These are phyloP conservation scores for Aspergillus panamensis DNA, from an alignment of 495 filamentous ascomycete genomes.

Conservation along the genomic window DNA sequence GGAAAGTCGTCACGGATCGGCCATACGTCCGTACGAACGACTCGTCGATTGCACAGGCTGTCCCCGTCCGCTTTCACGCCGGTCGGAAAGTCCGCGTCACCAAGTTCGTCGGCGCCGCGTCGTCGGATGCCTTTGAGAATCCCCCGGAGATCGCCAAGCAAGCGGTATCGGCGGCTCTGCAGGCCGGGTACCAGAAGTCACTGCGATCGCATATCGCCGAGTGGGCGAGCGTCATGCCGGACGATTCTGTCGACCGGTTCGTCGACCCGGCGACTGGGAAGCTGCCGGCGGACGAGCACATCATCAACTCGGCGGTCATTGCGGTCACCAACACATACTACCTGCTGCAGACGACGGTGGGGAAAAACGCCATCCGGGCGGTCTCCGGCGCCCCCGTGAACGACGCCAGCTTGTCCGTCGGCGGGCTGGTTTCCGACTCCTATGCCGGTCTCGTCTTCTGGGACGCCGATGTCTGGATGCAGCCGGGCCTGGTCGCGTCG, in stretches of 20 bases:
- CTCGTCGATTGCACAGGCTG: slow-evolving; percentile 58
- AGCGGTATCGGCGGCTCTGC: slow-evolving; percentile 41
- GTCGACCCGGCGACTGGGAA: slow-evolving; percentile 53
- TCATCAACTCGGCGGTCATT: slow-evolving; percentile 59
- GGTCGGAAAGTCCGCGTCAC: slow-evolving; percentile 48
- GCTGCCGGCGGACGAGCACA: slow-evolving; percentile 56
- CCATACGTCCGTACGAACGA: slow-evolving; percentile 50
- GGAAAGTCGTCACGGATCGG: slow-evolving; percentile 39
- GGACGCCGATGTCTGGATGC: slow-evolving; percentile 69
- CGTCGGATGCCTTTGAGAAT: slow-evolving; percentile 55
- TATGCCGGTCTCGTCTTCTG: slow-evolving; percentile 63
- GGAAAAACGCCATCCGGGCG: slow-evolving; percentile 46
- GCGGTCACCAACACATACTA: slow-evolving; percentile 66
- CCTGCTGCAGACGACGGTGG: slow-evolving; percentile 64
- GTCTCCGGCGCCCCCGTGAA: slow-evolving; percentile 44
- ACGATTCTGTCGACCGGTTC: slow-evolving; percentile 61
- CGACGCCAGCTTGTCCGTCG: slow-evolving; percentile 57
- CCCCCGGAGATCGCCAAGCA: slow-evolving; percentile 48
- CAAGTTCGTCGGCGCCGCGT: slow-evolving; percentile 61
- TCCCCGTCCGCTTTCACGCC: slow-evolving; percentile 47
- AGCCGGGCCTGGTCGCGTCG: slow-evolving; percentile 57
- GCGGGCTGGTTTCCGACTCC: slow-evolving; percentile 58
- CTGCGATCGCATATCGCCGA: slow-evolving; percentile 50
- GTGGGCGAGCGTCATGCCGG: slow-evolving; percentile 52
- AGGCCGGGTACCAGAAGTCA: slow-evolving; percentile 46